A percentile compares a stretch with the other conserved stretches of the same genome.
These are phyloP conservation scores for Yamadazyma insecticola DNA, from an alignment of 805 yeast species.

Conservation along the genomic window DNA sequence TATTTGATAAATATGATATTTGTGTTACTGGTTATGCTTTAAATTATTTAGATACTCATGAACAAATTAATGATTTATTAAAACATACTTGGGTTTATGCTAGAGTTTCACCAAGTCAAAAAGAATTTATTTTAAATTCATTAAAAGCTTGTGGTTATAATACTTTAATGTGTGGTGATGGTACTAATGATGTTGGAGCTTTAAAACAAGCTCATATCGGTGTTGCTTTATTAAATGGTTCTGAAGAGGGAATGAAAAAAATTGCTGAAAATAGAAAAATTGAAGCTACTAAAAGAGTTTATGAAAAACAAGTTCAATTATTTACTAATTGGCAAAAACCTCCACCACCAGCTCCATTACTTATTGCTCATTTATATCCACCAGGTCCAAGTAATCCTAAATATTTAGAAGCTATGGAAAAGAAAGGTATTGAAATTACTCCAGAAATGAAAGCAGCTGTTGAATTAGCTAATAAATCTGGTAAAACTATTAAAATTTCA, in stretches of 20 bases:
- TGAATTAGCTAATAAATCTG: slow-evolving; percentile 43
- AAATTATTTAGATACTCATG: slow-evolving; percentile 57
- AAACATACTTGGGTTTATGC: slow-evolving; percentile 96
- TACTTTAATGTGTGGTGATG: slow-evolving; percentile 99
- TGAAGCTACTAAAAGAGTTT: slow-evolving; percentile 60
- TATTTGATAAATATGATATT: slow-evolving; percentile 69
- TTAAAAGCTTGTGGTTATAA: slow-evolving; percentile 85
- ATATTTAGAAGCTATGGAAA: slow-evolving; percentile 79
- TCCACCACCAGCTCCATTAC: slow-evolving; percentile 74
- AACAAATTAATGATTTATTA: slow-evolving; percentile 66
- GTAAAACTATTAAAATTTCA: slow-evolving; percentile 13
- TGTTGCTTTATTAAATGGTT: slow-evolving; percentile 95
- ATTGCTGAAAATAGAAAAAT: slow-evolving; percentile 74
- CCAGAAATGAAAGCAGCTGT: slow-evolving; percentile 66
- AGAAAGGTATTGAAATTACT: slow-evolving; percentile 74
- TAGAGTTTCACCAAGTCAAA: slow-evolving; percentile 94
- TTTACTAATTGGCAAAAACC: slow-evolving; percentile 81
- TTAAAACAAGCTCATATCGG: slow-evolving; percentile 98
- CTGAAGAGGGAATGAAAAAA: slow-evolving; percentile 89
- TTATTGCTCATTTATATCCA: slow-evolving; percentile 93
- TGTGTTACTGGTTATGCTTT: slow-evolving; percentile 94
- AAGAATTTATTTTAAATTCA: slow-evolving; percentile 81
- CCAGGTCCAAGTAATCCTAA: slow-evolving; percentile 92
- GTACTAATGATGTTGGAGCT: slow-evolving; percentile 99
- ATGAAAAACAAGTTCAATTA: slow-evolving; percentile 78